A percentile compares a stretch with the other conserved stretches of the same genome.
phyloP scores from a whole-genome alignment of 1,139 yeast species.

The Pichia sp. region DNA sequence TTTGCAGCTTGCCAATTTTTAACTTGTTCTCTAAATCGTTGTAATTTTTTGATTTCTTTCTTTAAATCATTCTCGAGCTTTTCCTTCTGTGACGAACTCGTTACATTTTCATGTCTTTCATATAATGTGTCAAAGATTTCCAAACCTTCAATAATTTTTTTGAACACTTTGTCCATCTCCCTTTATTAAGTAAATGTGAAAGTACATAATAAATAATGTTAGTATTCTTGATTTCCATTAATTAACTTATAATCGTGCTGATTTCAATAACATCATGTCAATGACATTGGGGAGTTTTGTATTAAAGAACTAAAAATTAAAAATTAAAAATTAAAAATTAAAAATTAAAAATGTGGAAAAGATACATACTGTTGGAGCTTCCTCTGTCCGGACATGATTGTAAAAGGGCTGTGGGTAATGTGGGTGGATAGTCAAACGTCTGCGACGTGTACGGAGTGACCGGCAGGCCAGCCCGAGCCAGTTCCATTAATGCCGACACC shows the following conservation, averaged over 20 bases:
- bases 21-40: slow-evolving; percentile 69
- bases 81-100: slow-evolving; percentile 63
- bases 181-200: slow-evolving; percentile 15
- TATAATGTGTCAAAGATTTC: slow-evolving; percentile 62
- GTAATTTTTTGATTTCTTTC: slow-evolving; percentile 69
- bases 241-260: too few relatives aligned
- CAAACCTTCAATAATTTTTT: slow-evolving; percentile 70
- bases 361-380: slow-evolving; percentile 32
- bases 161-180: slow-evolving; percentile 74
- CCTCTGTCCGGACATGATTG: slow-evolving; percentile 32
- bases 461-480: too few relatives aligned
- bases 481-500: too few relatives aligned
- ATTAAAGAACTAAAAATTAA: too few relatives aligned
- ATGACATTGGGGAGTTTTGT: too few relatives aligned
- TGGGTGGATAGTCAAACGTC: too few relatives aligned
- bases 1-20: slow-evolving; percentile 72
- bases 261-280: too few relatives aligned
- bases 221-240: too few relatives aligned
- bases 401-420: too few relatives aligned
- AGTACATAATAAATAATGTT: slow-evolving; percentile 10
- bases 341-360: neutral
- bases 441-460: too few relatives aligned
- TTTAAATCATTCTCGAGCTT: slow-evolving; percentile 68
- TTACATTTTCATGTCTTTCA: slow-evolving; percentile 57
- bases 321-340: too few relatives aligned